Evolutionary conservation across 345 rosid species (phyloP).

Genomic region (Barbarea vulgaris): DNA sequence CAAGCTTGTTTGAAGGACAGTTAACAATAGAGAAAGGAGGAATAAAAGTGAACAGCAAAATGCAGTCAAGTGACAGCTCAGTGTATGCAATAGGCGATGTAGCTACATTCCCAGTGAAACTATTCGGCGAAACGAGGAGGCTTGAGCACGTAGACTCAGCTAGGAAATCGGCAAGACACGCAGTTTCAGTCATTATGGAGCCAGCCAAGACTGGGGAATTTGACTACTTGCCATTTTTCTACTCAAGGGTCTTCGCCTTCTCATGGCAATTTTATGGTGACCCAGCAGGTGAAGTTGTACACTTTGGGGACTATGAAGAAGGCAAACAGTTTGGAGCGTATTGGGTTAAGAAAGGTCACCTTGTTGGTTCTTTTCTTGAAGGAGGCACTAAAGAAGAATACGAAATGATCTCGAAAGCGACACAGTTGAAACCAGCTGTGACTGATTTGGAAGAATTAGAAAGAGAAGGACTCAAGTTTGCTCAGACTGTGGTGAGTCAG

Average conservation of each 20-base stretch:
- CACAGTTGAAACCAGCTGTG: constrained; percentile 61
- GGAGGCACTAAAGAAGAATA: constrained; percentile 94
- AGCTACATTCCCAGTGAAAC: constrained; percentile 85
- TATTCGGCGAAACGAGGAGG: constrained; percentile 77
- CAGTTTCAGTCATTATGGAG: constrained; percentile 74
- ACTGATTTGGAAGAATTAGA: constrained; percentile 62
- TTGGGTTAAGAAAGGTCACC: constrained; percentile 81
- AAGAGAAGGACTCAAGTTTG: constrained; percentile 66
- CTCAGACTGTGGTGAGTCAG: constrained; percentile 54
- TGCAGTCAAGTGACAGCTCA: constrained; percentile 87
- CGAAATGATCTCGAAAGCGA: constrained; percentile 76
- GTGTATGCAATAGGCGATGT: constrained; percentile 93
- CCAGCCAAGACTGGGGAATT: constrained; percentile 72
- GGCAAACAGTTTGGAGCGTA: constrained; percentile 81
- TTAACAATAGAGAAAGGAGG: constrained; percentile 90
- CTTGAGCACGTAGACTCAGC: constrained; percentile 97
- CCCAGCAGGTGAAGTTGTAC: constrained; percentile 74
- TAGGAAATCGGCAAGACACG: constrained; percentile 80
- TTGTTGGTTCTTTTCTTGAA: constrained; percentile 91
- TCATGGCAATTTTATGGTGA: constrained; percentile 99
- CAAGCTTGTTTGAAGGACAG: constrained; percentile 89
- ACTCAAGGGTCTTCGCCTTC: constrained; percentile 81
- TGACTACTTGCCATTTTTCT: constrained; percentile 89
- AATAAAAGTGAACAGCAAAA: constrained; percentile 76
- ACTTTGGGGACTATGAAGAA: constrained; percentile 74